Percentiles rank a stretch among this genome's conserved stretches.
Evolutionary conservation across 2,329 filamentous ascomycete species (phyloP).

Genomic region (Xylariomycetidae sp.): DNA sequence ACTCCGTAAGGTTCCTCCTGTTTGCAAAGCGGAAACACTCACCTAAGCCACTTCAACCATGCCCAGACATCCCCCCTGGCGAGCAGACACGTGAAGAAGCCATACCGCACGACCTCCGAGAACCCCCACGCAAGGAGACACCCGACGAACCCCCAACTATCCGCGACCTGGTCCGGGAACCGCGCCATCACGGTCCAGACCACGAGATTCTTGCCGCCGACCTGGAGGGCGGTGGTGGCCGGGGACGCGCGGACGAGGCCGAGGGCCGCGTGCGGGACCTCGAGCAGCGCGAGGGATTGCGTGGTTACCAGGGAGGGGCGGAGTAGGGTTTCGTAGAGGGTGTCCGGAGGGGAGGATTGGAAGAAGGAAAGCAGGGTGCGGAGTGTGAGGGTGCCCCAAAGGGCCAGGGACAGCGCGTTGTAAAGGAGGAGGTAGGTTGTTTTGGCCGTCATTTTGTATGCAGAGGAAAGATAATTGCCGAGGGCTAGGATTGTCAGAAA

Average conservation of each 20-base stretch:
- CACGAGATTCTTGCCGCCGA: constrained; percentile 57
- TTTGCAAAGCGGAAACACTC: too few relatives aligned
- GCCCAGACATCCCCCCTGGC: constrained; percentile 37
- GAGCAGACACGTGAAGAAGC: constrained; percentile 57
- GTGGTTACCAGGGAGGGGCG: constrained; percentile 6
- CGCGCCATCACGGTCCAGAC: constrained; percentile 57
- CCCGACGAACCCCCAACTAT: constrained; percentile 35
- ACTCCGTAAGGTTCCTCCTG: too few relatives aligned
- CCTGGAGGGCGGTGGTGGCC: constrained; percentile 60
- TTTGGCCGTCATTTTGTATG: too few relatives aligned
- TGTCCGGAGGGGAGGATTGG: neutral
- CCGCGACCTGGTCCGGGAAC: constrained; percentile 35
- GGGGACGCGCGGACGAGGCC: constrained; percentile 59
- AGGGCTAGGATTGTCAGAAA: too few relatives aligned
- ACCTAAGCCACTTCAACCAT: constrained; percentile 52
- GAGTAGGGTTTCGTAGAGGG: constrained; percentile 2
- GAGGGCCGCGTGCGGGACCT: constrained; percentile 55
- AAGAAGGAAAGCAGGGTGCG: neutral
- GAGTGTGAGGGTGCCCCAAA: constrained; percentile 11
- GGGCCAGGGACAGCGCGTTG: constrained; percentile 12
- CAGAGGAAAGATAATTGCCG: too few relatives aligned
- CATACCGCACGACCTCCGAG: constrained; percentile 64
- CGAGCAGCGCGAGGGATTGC: constrained; percentile 53
- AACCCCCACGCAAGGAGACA: constrained; percentile 61
- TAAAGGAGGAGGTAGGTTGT: constrained; percentile 15